Evolutionary conservation across 2,329 filamentous ascomycete species (phyloP), one percentile per base, ranked within the genome.

Genomic region (Stemphylium lycopersici): DNA sequence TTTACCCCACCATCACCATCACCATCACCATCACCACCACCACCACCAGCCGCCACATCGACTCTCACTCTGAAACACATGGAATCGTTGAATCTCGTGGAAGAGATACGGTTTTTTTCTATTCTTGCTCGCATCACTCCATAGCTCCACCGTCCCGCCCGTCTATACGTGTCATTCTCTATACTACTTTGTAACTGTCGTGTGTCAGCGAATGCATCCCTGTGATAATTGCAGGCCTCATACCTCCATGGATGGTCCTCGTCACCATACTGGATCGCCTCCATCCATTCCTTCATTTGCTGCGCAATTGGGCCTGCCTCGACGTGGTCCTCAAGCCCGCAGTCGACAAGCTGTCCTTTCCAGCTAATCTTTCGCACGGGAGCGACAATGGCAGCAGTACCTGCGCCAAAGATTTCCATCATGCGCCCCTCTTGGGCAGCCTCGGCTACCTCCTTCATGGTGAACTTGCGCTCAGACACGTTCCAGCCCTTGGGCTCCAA

Each of bases 231-330:
- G 43, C 8, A 46, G 31, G 24, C 26, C 18, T 71, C 79, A 75
- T 87, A 88, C 82, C 93, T 97, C 95, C 95, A 99, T 63, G 88
- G 84, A 75, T 97, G 91, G 34, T 73, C 71, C 74, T 91, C 85
- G 62, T 97, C 93, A 60, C 95, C 95, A 74, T 98, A 97, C 80
- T 98, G 93, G 65, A 96, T 93, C 24, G 81, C 88, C 80, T 96
- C 93, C 59, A 99, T 97, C 95, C 95, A 99, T 68, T 89, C 85
- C 86, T 96, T 96, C 88, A 99, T 93, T 77, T 85, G 85, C 68
- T 86, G 79, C 8, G 95, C 89, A 69, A 98, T 83, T 71, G 93
- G 89, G 38, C 95, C 95, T 10, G 91, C 92, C 80, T 99, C 93
- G 77, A 96, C 85, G 42, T 86, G 81, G 65, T 90, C 87, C 73